Evolutionary conservation across 306 rosid species (phyloP).

Genomic region (Vigna angularis): DNA sequence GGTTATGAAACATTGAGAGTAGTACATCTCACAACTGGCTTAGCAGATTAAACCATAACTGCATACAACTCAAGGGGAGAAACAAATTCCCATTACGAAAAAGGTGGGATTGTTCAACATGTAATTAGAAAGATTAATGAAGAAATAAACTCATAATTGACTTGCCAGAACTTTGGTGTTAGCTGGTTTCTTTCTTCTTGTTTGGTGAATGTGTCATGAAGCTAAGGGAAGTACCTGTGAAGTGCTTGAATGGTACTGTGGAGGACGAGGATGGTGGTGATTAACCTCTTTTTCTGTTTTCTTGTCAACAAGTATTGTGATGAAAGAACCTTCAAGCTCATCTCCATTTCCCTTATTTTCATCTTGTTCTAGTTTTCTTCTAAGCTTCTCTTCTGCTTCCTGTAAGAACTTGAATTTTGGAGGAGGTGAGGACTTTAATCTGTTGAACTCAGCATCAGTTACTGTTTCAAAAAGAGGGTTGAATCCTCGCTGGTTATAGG

Average conservation of each 20-base stretch:
- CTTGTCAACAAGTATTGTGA: slow-evolving; percentile 71
- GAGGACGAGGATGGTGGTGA: slow-evolving; percentile 47
- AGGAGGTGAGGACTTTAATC: slow-evolving; percentile 87
- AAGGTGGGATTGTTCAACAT: slow-evolving; percentile 49
- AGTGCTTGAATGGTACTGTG: slow-evolving; percentile 66
- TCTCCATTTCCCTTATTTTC: slow-evolving; percentile 53
- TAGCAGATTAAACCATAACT: slow-evolving; percentile 52
- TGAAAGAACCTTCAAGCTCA: slow-evolving; percentile 67
- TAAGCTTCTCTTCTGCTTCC: slow-evolving; percentile 90
- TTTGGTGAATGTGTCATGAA: slow-evolving; percentile 68
- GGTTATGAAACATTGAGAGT: slow-evolving; percentile 40
- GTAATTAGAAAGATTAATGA: slow-evolving; percentile 45
- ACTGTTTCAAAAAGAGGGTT: slow-evolving; percentile 77
- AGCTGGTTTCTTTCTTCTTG: slow-evolving; percentile 58
- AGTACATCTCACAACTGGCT: slow-evolving; percentile 38
- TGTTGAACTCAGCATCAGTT: slow-evolving; percentile 89
- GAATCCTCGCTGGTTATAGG: slow-evolving; percentile 65
- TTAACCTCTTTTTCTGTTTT: slow-evolving; percentile 55
- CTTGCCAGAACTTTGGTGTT: slow-evolving; percentile 49
- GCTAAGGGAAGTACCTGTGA: slow-evolving; percentile 81
- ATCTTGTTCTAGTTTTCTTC: slow-evolving; percentile 63
- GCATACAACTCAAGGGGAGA: slow-evolving; percentile 46
- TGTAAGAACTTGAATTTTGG: slow-evolving; percentile 95
- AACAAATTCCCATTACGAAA: slow-evolving; percentile 49
- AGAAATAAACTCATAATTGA: slow-evolving; percentile 37